Evolutionary conservation across 768 basidiomycete species (phyloP).

Genomic region (Mrakia frigida): DNA sequence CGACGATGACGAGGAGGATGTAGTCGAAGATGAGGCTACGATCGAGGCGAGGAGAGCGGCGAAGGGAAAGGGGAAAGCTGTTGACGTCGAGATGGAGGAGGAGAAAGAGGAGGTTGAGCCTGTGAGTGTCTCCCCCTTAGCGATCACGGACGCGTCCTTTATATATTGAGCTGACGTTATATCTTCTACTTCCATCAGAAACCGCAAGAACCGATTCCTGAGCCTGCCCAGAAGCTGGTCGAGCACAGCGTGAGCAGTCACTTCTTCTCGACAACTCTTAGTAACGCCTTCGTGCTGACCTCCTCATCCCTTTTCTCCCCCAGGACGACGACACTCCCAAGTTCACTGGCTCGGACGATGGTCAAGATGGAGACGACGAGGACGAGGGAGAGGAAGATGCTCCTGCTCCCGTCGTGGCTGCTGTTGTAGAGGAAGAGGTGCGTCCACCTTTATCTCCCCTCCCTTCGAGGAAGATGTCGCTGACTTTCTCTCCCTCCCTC

Average conservation of each 20-base stretch:
- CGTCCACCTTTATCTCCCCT: not conserved
- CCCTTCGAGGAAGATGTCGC: not conserved
- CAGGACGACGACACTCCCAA: conserved; percentile 11
- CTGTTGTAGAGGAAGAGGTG: not conserved
- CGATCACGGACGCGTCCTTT: too few species aligned
- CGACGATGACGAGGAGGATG: not conserved
- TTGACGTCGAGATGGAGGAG: not conserved
- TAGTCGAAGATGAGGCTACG: not conserved
- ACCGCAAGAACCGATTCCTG: not conserved
- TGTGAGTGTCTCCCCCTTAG: not conserved
- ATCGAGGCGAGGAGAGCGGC: not conserved
- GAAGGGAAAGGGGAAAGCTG: conserved; percentile 1
- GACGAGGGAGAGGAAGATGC: conserved; percentile 2
- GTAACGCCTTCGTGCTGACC: not conserved
- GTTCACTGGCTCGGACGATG: not conserved
- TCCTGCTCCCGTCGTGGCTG: not conserved
- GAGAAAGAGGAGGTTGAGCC: not conserved
- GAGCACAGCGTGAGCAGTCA: conserved; percentile 9
- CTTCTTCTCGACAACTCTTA: not conserved
- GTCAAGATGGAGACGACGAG: conserved; percentile 15
- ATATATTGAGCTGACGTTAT: too few species aligned
- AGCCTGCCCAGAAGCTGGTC: not conserved
- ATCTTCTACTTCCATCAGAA: not conserved
- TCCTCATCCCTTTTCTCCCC: not conserved
- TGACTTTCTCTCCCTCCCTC: not conserved